Percentiles rank a stretch among this genome's conserved stretches.
Evolutionary conservation across 768 basidiomycete genomes (phyloP).

Genomic region (Tylopilus felleus): DNA sequence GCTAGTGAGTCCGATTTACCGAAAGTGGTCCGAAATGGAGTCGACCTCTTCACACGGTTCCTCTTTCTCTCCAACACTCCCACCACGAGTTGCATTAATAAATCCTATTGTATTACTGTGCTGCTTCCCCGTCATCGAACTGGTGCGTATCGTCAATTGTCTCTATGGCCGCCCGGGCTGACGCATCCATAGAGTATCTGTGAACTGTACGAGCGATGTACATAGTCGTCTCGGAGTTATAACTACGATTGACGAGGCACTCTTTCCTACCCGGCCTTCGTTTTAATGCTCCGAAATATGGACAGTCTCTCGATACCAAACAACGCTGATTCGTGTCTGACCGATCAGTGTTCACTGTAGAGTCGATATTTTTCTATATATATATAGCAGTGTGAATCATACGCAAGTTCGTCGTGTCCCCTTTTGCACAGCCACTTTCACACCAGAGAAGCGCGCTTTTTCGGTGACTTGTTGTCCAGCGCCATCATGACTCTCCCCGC

Average conservation of each 20-base stretch:
- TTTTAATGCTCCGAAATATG: slow-evolving; percentile 84
- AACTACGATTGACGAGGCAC: slow-evolving; percentile 76
- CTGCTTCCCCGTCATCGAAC: no score
- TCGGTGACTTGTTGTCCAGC: not conserved
- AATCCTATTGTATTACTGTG: no score
- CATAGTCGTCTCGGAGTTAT: slow-evolving; percentile 60
- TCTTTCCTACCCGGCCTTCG: slow-evolving; percentile 57
- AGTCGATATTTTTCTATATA: slow-evolving; percentile 22
- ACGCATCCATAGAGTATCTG: not conserved
- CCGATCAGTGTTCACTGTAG: slow-evolving; percentile 32
- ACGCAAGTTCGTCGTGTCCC: not conserved
- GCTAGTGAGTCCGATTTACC: no score
- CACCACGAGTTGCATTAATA: no score
- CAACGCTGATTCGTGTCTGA: slow-evolving; percentile 38
- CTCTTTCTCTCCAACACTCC: no score
- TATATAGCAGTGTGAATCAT: not conserved
- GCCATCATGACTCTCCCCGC: slow-evolving; percentile 31
- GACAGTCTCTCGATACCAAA: slow-evolving; percentile 57
- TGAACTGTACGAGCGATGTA: no score
- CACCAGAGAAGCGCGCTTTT: not conserved
- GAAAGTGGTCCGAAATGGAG: no score
- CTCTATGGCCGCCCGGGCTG: not conserved
- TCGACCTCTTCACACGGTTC: no score
- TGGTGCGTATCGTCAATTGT: not conserved
- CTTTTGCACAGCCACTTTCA: slow-evolving; percentile 14